phyloP scores from a whole-genome alignment of 2,329 filamentous ascomycete genomes.

The Sporothrix curviconia region DNA sequence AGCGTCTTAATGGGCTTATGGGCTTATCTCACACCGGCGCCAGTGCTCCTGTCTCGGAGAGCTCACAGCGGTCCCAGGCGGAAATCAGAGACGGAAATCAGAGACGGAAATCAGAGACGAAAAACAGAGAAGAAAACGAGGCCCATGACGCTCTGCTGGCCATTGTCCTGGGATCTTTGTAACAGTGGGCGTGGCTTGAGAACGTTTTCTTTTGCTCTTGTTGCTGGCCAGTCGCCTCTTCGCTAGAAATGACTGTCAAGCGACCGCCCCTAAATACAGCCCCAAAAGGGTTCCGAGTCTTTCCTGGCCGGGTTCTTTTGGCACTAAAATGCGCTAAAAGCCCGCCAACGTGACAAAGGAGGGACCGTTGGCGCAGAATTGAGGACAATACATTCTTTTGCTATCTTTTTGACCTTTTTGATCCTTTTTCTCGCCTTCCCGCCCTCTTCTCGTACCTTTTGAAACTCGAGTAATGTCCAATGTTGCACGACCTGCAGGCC shows the following conservation, averaged over 20 bases:
- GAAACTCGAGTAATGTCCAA: no score
- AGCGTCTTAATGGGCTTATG: no score
- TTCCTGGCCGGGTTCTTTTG: not conserved
- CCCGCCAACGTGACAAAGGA: not conserved
- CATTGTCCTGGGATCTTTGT: no score
- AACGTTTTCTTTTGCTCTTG: not conserved
- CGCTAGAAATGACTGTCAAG: not conserved
- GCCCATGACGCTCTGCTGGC: no score
- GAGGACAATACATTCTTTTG: not conserved
- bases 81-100: no score
- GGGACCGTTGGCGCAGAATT: not conserved
- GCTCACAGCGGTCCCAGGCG: no score
- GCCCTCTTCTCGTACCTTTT: no score
- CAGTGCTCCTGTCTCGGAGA: not conserved
- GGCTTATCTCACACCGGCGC: not conserved
- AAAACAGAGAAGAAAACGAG: no score
- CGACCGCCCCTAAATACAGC: not conserved
- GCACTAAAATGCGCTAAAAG: not conserved
- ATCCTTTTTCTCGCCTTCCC: not conserved
- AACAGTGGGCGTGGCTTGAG: no score
- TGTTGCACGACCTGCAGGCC: constrained; percentile 4
- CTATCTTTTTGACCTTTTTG: not conserved
- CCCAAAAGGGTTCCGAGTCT: not conserved
- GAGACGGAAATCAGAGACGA: no score
- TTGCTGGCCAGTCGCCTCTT: not conserved